These are phyloP conservation scores for Melaleuca quinquenervia DNA, from an alignment of 345 rosid genomes.

Conservation along the genomic window DNA sequence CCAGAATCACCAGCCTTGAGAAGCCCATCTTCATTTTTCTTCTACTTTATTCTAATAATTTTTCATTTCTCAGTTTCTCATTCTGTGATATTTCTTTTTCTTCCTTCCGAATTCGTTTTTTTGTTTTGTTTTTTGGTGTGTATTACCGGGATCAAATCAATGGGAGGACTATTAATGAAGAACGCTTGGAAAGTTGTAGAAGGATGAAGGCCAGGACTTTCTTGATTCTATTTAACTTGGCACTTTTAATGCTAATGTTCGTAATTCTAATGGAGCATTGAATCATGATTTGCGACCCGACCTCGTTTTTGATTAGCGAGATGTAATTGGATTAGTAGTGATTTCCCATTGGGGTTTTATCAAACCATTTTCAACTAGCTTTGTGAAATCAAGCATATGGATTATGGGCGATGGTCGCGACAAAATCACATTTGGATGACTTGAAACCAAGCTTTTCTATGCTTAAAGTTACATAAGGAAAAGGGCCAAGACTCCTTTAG, in stretches of 20 bases:
- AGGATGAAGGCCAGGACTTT: not conserved
- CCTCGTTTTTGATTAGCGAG: no score
- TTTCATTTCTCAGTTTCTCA: no score
- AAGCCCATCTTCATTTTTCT: not conserved
- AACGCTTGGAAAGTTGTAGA: not conserved
- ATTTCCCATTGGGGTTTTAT: not conserved
- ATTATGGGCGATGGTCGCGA: fast-evolving
- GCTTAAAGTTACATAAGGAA: not conserved
- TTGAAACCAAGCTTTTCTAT: not conserved
- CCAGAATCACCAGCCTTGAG: not conserved
- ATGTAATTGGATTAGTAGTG: not conserved
- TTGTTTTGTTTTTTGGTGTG: not conserved
- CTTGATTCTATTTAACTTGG: not conserved
- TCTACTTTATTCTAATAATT: no score
- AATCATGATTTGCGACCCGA: no score
- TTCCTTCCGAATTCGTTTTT: no score
- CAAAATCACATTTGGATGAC: not conserved
- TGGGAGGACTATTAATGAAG: not conserved
- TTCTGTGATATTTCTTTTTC: no score
- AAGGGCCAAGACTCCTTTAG: not conserved
- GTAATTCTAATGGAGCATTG: not conserved
- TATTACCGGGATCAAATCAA: not conserved
- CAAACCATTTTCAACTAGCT: not conserved
- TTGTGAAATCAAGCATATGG: not conserved
- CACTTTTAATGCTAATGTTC: not conserved